These are phyloP conservation scores for Penicillium cinerascens DNA, from an alignment of 495 filamentous ascomycete genomes.

Conservation along the genomic window DNA sequence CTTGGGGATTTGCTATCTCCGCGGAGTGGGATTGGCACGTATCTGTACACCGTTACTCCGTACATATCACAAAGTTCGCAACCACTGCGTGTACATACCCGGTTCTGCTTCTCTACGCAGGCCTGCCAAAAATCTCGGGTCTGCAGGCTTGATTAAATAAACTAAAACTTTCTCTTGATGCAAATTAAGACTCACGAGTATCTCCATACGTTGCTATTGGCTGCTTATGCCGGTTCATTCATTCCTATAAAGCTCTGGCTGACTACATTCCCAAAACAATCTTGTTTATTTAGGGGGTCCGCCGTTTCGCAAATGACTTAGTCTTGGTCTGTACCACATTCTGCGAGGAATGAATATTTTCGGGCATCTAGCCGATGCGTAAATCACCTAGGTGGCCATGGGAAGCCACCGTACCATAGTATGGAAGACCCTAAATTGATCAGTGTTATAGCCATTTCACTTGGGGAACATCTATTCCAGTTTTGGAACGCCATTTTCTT, in stretches of 20 bases:
- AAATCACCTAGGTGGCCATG: neutral
- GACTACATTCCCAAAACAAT: no score
- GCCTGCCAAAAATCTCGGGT: neutral
- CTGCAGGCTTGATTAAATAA: neutral
- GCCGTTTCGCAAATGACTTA: no score
- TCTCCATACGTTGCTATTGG: neutral
- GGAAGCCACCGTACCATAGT: neutral
- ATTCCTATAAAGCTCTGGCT: neutral
- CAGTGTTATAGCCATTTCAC: neutral
- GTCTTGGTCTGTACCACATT: no score
- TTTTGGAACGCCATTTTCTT: no score
- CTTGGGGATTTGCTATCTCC: slow-evolving; percentile 3
- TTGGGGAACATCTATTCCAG: no score
- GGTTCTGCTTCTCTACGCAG: neutral
- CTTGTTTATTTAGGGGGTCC: no score
- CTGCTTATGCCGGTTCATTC: neutral
- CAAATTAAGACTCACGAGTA: neutral
- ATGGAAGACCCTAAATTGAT: neutral
- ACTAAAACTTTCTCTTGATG: neutral
- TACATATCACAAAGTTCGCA: slow-evolving; percentile 1
- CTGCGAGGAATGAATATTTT: neutral
- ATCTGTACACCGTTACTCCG: slow-evolving; percentile 1
- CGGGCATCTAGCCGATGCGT: neutral
- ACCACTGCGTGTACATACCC: neutral
- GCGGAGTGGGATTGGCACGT: neutral